Conservation (phyloP, 208 protist species). For the Endotrypanum monterogeii region DNA sequence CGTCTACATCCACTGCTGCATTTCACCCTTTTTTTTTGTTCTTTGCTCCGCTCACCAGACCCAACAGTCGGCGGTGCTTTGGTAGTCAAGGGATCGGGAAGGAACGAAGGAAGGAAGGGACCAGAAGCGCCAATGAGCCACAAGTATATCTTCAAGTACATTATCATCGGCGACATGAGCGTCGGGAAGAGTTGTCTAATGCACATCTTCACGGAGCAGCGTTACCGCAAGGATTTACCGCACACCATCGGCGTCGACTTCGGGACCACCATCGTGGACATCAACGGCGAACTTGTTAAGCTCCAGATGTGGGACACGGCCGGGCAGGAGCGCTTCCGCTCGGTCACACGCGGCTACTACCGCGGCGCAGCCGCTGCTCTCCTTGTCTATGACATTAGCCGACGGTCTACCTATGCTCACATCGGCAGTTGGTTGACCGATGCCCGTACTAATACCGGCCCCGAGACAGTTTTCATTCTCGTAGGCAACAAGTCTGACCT, state of each 20-base stretch:
- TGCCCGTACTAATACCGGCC: conserved; percentile 88
- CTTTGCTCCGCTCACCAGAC: background rate
- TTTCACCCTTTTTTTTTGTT: background rate
- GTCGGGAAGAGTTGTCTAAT: conserved; percentile 98
- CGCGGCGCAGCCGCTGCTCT: conserved; percentile 95
- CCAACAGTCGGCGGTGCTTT: background rate
- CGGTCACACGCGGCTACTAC: conserved; percentile 96
- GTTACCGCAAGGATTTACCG: conserved; percentile 93
- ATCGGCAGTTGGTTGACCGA: conserved; percentile 96
- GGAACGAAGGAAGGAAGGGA: background rate
- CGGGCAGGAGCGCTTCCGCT: conserved; percentile 90
- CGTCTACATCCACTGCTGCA: background rate
- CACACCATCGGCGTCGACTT: conserved; percentile 99
- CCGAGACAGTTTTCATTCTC: conserved; percentile 87
- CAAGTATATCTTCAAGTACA: conserved; percentile 98
- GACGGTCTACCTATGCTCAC: conserved; percentile 83
- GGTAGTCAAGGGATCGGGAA: background rate
- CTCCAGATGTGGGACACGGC: conserved; percentile 98
- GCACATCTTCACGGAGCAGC: conserved; percentile 98
- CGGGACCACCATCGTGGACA: conserved; percentile 95
- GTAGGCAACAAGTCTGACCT: conserved; percentile 97
- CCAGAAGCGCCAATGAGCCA: conserved; percentile 55
- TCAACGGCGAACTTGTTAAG: conserved; percentile 96
- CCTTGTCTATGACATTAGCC: conserved; percentile 96
- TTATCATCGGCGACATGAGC: conserved; percentile 98